Base-by-base conservation (phyloP, 2,329 filamentous ascomycete species). In the Fusarium sp. region DNA sequence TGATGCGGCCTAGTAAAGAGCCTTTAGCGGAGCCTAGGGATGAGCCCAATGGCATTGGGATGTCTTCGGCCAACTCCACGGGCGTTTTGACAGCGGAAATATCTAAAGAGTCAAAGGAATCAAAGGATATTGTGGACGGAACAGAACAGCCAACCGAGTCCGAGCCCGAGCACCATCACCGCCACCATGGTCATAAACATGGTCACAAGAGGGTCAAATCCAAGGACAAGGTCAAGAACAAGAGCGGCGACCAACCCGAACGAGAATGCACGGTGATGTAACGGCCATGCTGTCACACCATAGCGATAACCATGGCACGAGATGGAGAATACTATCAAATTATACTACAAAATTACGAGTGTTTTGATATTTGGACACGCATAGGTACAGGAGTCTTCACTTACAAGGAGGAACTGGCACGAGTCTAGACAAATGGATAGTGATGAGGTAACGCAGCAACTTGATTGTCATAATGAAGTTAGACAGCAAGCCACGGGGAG, bases 1-100 rank as follows among this genome's bases (percentile, higher is more conserved):
- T 88, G 9, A 83, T 84, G 71, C 84, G 83, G 50, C 71, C 82
- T 11, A 87, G 84, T 77, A 86, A 82, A 71, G 86, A 89, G 61
- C 81, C 57, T 28, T 33, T 67, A 33, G 21, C 39, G 18, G 67
- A 69, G 10, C 68, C 75, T 13, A 71, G 58, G 43, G 59, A 63
- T 11, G 79, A 79, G 18, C 59, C 64, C 18, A 74, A 70, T 39
- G 58, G 54, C 12, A 50, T 76, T 8, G 76, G 66, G 16, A 68
- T 73, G 44, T 75, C 75, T 8, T 71, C 72, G 8, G 63, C 72
- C 23, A 76, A 72, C 33, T 74, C 76, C 3, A 73, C 72, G 3
- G 74, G 70, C 1, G 69, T 73, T 3, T 54, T 72, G n/a, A 67
- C 68, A 24, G 68, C 67, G 10, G 78, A 77, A 24, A 55, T 65